A percentile compares a stretch with the other conserved stretches of the same genome.
Evolutionary conservation across 768 basidiomycete genomes (phyloP).

Genomic region (Suillus spraguei): DNA sequence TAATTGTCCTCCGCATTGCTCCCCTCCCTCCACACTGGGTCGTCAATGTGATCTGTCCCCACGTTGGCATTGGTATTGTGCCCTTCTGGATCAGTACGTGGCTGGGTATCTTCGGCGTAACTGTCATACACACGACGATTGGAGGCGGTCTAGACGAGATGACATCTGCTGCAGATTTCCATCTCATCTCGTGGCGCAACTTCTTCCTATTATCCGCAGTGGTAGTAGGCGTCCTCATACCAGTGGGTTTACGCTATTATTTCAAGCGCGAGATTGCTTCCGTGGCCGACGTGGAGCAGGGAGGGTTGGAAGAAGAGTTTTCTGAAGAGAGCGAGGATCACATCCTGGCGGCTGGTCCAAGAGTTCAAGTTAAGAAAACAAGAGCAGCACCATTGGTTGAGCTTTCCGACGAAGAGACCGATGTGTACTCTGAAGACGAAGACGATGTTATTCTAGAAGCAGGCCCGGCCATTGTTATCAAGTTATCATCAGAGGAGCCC

Average conservation of each 20-base stretch:
- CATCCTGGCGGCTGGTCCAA: conserved; percentile 61
- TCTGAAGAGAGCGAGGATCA: conserved; percentile 42
- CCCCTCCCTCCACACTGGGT: conserved; percentile 98
- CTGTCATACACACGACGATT: conserved; percentile 94
- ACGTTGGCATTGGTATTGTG: conserved; percentile 82
- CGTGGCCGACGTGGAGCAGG: conserved; percentile 39
- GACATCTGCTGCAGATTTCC: conserved; percentile 92
- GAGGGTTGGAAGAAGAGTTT: conserved; percentile 36
- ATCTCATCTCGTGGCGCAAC: conserved; percentile 91
- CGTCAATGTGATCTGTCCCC: conserved; percentile 89
- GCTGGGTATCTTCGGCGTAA: conserved; percentile 88
- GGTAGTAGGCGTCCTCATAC: conserved; percentile 90
- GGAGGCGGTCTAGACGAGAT: conserved; percentile 93
- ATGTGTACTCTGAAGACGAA: conserved; percentile 49
- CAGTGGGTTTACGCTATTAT: conserved; percentile 85
- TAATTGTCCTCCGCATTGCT: conserved; percentile 93
- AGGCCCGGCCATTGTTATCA: conserved; percentile 62
- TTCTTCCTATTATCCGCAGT: conserved; percentile 84
- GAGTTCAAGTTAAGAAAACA: conserved; percentile 43
- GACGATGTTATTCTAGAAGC: conserved; percentile 76
- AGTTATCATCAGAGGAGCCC: conserved; percentile 27
- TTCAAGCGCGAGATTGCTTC: conserved; percentile 65
- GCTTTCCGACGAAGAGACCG: conserved; percentile 40
- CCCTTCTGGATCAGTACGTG: conserved; percentile 92
- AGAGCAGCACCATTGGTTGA: conserved; percentile 33